Base-by-base conservation (phyloP, 164 flowering plant species). In the Magnolia sinica region DNA sequence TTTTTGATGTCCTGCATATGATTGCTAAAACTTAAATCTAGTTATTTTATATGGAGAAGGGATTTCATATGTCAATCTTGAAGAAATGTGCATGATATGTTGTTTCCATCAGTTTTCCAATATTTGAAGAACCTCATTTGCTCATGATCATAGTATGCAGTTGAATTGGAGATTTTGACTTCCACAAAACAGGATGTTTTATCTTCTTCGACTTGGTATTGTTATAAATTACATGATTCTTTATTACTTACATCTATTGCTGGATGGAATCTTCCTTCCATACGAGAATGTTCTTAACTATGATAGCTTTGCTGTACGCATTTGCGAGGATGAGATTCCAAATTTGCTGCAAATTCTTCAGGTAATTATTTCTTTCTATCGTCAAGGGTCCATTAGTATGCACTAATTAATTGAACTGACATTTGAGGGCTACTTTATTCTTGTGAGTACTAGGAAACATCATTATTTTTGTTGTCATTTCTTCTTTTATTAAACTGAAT, bases 201-300 rank as follows among this genome's bases (percentile, higher is more conserved):
- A 8, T 24, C 24, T 23, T 37, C 68, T n/a, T 29, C 27, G 4
- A 7, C 71, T 14, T 68, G 71, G 71, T 7, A 29, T 37, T 14
- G 50, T 14, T 31, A 50, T 70, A 10, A 50, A 73, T 24, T 24
- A 71, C 64, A n/a, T 16, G 63, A 58, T 37, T 37, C 22, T 71
- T 75, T 37, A 20, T 50, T 49, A 49, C 14, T 31, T 70, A n/a
- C 58, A 7, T 76, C 50, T 23, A 79, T 68, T 76, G 68, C 78
- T 94, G 99, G 99, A 96, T 85, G 99, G 98, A 70, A 92, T 96
- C 80, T 94, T 80, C 80, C 85, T 94, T 66, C 99, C 99, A 7
- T 94, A 89, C 67, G 99, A 96, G 85, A 96, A 96, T 84, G 85
- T 94, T 74, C 90, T 94, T 76, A 91, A 91, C 87, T 94, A 94